Percentiles rank a stretch among this genome's conserved stretches.
Evolutionary conservation across 2,329 filamentous ascomycete genomes (phyloP).

Genomic region (Metarhizium robertsii): DNA sequence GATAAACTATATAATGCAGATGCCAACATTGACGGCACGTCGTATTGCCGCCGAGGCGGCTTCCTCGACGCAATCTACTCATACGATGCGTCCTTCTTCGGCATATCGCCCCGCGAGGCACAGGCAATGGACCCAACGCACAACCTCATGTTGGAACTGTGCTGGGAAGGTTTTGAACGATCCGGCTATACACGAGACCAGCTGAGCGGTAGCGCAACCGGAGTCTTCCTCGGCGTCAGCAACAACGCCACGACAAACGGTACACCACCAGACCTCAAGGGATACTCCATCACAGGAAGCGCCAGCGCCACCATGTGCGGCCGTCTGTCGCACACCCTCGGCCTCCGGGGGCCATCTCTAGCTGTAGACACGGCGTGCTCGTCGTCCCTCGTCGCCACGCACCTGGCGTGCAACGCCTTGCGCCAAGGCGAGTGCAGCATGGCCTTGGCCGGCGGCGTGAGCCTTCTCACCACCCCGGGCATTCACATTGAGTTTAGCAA

Average conservation of each 20-base stretch:
- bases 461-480: slow-evolving; percentile 9
- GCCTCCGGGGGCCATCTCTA: not conserved
- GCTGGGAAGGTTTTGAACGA: slow-evolving; percentile 39
- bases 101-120: slow-evolving; percentile 35
- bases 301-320: not conserved
- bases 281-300: not conserved
- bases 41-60: slow-evolving; percentile 9
- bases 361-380: too few species aligned
- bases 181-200: slow-evolving; percentile 35
- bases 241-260: too few species aligned
- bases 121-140: slow-evolving; percentile 39
- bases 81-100: slow-evolving; percentile 38
- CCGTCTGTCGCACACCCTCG: not conserved
- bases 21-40: slow-evolving; percentile 5
- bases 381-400: too few species aligned
- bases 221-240: too few species aligned
- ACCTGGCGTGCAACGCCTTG: not conserved
- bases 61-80: slow-evolving; percentile 13
- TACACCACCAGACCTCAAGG: not conserved
- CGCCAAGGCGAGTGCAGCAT: slow-evolving; percentile 8
- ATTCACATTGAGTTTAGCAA: slow-evolving; percentile 9
- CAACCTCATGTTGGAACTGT: slow-evolving; percentile 35
- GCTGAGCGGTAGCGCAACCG: slow-evolving; percentile 24
- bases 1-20: too few species aligned
- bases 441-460: slow-evolving; percentile 11